Conservation (phyloP, 1,284 basidiomycete species). For the Cutaneotrichosporon cutaneum region DNA sequence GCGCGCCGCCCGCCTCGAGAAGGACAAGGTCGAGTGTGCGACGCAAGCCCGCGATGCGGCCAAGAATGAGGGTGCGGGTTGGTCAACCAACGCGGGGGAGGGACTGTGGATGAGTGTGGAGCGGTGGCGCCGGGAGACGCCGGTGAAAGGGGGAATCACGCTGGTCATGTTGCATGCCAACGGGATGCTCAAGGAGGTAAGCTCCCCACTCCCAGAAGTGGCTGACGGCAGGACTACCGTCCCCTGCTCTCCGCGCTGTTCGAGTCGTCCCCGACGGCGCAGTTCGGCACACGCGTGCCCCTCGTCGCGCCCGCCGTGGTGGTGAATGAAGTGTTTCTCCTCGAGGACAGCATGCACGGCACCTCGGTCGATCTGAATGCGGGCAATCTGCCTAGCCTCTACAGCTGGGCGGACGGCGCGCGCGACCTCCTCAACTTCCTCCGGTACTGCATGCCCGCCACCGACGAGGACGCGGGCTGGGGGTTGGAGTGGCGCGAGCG, state of each 20-base stretch:
- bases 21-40: conserved; percentile 15
- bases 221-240: conserved; percentile 57
- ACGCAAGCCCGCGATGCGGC: conserved; percentile 11
- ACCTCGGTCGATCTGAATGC: conserved; percentile 69
- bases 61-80: conserved; percentile 8
- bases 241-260: conserved; percentile 59
- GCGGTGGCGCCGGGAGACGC: conserved; percentile 20
- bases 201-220: too few species aligned
- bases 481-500: conserved; percentile 16
- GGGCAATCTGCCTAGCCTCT: conserved; percentile 53
- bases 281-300: conserved; percentile 10
- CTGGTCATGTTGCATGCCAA: conserved; percentile 74
- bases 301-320: background rate
- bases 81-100: conserved; percentile 30
- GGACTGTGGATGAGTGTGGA: conserved; percentile 43
- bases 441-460: conserved; percentile 55
- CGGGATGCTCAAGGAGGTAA: conserved; percentile 77
- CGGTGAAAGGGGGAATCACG: conserved; percentile 57
- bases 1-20: conserved; percentile 34
- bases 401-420: conserved; percentile 46
- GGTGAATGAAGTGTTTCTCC: conserved; percentile 75
- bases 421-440: conserved; percentile 50
- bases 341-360: conserved; percentile 75
- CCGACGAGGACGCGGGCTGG: conserved; percentile 6
- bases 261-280: conserved; percentile 7